Evolutionary conservation across 345 rosid species (phyloP), one percentile per base, ranked within the genome.

Genomic region (Mangifera indica): DNA sequence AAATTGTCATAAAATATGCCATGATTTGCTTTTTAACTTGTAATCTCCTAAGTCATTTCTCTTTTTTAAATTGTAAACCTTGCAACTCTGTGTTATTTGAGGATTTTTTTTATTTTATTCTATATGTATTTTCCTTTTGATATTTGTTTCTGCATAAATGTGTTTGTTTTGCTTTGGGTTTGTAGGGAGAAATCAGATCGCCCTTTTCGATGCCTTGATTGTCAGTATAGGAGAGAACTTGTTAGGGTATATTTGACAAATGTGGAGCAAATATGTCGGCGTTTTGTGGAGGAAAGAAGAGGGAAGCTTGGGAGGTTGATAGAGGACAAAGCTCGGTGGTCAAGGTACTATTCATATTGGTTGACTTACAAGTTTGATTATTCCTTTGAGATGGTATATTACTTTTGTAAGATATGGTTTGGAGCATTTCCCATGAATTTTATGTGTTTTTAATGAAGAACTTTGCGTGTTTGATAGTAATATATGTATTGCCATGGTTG

Each of bases 141-240:
- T 10, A 42, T 58, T 11, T 59, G n/a, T 64, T 15, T 51, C 70
- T 20, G 25, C 65, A 21, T 40, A 32, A 9, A 46, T 37, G 15
- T 75, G 13, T 48, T 46, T 57, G 49, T 67, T 65, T 60, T 76
- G 59, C 14, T 56, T 76, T 7, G 42, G 9, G 42, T 56, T 76
- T 80, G 70, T 70, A 94, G 98, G 85, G 98, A 90, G 85, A 92
- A 83, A 84, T 37, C 42, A 37, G 42, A 37, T 37, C 42, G 42
- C 42, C 42, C 97, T 66, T 89, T 94, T 62, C 96, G 97, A 71
- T 94, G 98, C 88, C 98, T 94, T 74, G 87, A 83, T 78, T 79
- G 87, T 81, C 83, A 74, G 66, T 94, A 92, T 80, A 87, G 97
- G 82, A 87, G 91, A 81, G 98, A 94, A 81, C 97, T 94, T 83